These are phyloP conservation scores for Fusarium sambucinum DNA, from an alignment of 2,329 filamentous ascomycete genomes.

Conservation along the genomic window DNA sequence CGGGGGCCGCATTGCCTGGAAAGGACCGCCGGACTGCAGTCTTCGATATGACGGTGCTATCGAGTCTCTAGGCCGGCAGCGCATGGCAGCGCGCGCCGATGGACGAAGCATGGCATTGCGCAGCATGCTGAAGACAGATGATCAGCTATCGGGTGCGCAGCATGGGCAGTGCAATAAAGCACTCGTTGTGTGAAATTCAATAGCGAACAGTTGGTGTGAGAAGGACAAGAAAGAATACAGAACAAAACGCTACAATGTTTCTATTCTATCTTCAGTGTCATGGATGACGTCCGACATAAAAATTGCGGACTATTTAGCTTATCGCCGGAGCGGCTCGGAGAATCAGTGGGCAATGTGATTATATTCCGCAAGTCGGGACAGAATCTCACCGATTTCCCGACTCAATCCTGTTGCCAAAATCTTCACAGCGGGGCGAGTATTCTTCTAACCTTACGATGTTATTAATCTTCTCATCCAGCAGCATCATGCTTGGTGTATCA, in stretches of 20 bases:
- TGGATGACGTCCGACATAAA: conserved; percentile 46
- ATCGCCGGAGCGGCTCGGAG: conserved; percentile 44
- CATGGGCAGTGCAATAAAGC: conserved; percentile 23
- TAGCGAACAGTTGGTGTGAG: neutral
- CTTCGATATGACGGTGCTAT: conserved; percentile 53
- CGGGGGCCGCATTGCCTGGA: conserved; percentile 78
- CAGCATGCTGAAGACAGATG: conserved; percentile 47
- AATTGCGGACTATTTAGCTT: conserved; percentile 36
- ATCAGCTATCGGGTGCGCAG: conserved; percentile 13
- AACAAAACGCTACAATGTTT: conserved; percentile 13
- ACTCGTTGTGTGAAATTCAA: neutral
- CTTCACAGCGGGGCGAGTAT: neutral
- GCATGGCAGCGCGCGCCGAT: conserved; percentile 43
- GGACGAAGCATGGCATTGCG: conserved; percentile 47
- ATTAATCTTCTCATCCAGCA: neutral
- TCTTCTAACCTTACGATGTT: neutral
- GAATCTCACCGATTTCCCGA: conserved; percentile 27
- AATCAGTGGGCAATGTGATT: conserved; percentile 38
- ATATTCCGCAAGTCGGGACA: conserved; percentile 24
- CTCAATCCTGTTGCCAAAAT: neutral
- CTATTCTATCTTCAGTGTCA: conserved; percentile 22
- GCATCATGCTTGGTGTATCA: neutral
- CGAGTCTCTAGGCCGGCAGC: conserved; percentile 61
- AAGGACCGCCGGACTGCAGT: conserved; percentile 57
- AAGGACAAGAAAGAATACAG: neutral